Evolutionary conservation across 148 eudicot genomes (phyloP), one percentile per base, ranked within the genome.

Genomic region (Persicaria maculosa): DNA sequence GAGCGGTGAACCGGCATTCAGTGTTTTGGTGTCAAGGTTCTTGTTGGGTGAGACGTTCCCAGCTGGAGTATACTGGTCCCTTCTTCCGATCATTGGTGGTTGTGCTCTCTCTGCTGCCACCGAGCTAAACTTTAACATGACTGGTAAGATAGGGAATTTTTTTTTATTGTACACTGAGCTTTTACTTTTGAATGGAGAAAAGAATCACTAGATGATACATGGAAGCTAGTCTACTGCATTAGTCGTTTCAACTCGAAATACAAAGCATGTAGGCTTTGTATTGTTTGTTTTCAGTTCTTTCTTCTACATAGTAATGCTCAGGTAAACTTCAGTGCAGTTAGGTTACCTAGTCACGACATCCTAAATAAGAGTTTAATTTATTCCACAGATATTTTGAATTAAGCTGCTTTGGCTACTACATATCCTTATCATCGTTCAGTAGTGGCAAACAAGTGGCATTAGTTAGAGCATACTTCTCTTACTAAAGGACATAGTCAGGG

Each of bases 1-100:
- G 75, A 73, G 75, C 3, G 75, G 62, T 73, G 75, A 73, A 50
- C 75, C 75, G 3, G 75, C 75, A 9, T 73, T 73, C 46, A 73
- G 75, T 73, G 75, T 73, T 20, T 17, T 73, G 65, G 75, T 73
- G 61, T 73, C 75, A n/a, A 73, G 75, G 50, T 73, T 73, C 62
- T 55, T 73, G 62, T 19, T 73, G 75, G 75, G 75, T 5, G 75
- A 73, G 64, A 73, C 75, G 44, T 73, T 73, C 17, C 61, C 75
- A 52, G 47, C 65, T 14, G 75, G 75, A 44, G 75, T 73, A 43
- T 73, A 73, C 48, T 73, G 31, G 9, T 73, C 75, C 48, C 75
- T 73, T 25, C 61, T 73, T 73, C 75, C 75, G 10, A 73, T 73
- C 47, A 73, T 73, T 40, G 75, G 75, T 25, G 75, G 75, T n/a